Base-by-base conservation (phyloP, 2,329 filamentous ascomycete genomes). In the Clonostachys byssicola region DNA sequence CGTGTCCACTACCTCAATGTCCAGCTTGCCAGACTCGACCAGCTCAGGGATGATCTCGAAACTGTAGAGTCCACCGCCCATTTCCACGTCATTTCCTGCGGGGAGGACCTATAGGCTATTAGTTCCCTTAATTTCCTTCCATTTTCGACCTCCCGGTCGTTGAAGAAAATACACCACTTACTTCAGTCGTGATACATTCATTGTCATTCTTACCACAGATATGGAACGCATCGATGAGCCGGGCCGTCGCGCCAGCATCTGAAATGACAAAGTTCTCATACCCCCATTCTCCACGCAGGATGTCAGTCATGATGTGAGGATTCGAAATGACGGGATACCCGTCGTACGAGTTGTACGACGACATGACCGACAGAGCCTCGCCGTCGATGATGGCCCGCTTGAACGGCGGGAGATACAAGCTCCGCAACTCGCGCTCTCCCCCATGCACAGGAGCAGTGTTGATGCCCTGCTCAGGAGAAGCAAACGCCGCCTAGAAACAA, bases 31-130 rank as follows among this genome's bases (percentile, higher is more conserved):
- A 2, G 76, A 72, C 46, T 79, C 65, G 14, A 89, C 73, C 43
- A 89, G 73, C 30, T 78, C 70, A 6, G 85, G 83, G 45, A 90
- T 88, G 35, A 73, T 77, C 52, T 81, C 73, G 58, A 82, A 86
- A 59, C 83, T 89, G 69, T 80, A 89, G 17, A 81, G 85, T 17
- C 87, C 86, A 38, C 86, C 86, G 12, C 86, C 86, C 86, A 89
- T 89, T 57, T 90, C 87, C 12, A 86, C 75, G 54, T 89, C 86
- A 44, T 82, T 86, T 4, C 87, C 86, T 5, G 85, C 83, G 1
- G 81, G 80, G 5, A 90, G 73, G 9, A 81, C 70, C 65, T 78
- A 49, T 13, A 23, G 14, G 42, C 9, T 3, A 35, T 16, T 30
- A 30, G 23, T 30, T 10, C 3, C 23, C 23, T 10, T n/a, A n/a